Evolutionary conservation across 192 early-diverging fungal genomes (phyloP), one percentile per base, ranked within the genome.

Genomic region (Phlyctochytrium arcticum): DNA sequence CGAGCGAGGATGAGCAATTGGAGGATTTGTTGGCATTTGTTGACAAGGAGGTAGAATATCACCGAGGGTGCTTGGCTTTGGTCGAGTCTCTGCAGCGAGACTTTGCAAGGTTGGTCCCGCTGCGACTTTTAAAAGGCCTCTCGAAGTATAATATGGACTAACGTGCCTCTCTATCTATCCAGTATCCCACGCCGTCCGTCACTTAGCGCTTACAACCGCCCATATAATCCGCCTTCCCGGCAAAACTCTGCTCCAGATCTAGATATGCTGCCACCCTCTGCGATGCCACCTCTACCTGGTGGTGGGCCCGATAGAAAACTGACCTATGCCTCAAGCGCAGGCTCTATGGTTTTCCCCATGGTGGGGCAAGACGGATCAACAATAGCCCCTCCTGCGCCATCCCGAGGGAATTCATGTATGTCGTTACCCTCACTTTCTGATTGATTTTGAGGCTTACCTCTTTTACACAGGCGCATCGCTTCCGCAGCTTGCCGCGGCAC

Each of bases 1-100:
- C 92, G 10, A 85, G 83, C 49, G 93, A 97, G 77, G 78, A 78
- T 36, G 75, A 75, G 46, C 77, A 79, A 34, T 42, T 81, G 54
- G 59, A 72, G 30, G 77, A 80, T 12, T 72, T 88, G 12, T 72
- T 75, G 63, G 64, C 54, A 32, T 83, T 80, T 42, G 67, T 80
- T n/a, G 76, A 82, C 61, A 49, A 58, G 0, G 69, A 80, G 48
- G 67, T 67, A 31, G 67, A 64, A 34, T 77, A 72, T 58, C 72
- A 75, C 57, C 17, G 60, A 37, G 15, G 42, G 36, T 58, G 69
- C 17, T 31, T 69, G 35, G 59, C 70, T 23, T 47, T 62, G 3
- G 36, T 80, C 17, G 12, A 44, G 26, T 29, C 36, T 24, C 39
- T 78, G 7, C 67, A 77, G 31, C 23, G 32, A 29, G 48, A 51